These are phyloP conservation scores for Dipteronia dyeriana DNA, from an alignment of 345 rosid genomes.

Conservation along the genomic window DNA sequence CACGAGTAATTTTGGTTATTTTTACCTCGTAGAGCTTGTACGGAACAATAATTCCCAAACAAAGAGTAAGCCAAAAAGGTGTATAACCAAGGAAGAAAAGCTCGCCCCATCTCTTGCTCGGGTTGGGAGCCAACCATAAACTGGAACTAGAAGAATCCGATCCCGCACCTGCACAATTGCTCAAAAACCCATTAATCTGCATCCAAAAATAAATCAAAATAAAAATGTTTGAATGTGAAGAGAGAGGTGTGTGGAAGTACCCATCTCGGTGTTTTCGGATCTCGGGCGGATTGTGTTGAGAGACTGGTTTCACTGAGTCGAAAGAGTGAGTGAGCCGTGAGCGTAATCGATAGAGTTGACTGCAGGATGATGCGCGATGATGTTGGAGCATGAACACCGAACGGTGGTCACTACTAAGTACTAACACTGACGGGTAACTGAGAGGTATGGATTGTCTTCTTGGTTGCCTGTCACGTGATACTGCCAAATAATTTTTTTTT, in stretches of 20 bases:
- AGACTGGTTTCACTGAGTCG: not conserved
- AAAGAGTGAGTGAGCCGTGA: not conserved
- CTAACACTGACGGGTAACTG: too few species aligned
- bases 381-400: too few species aligned
- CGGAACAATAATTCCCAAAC: conserved; percentile 81
- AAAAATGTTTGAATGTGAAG: not conserved
- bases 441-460: too few species aligned
- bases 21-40: conserved; percentile 89
- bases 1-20: too few species aligned
- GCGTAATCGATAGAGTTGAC: too few species aligned
- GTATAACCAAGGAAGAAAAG: conserved; percentile 89
- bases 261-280: not conserved
- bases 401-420: too few species aligned
- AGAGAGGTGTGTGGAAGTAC: not conserved
- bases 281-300: not conserved
- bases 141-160: conserved; percentile 34
- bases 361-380: too few species aligned
- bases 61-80: conserved; percentile 95
- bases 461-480: too few species aligned
- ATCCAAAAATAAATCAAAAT: not conserved
- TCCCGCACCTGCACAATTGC: conserved; percentile 22
- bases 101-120: conserved; percentile 97
- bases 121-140: conserved; percentile 77
- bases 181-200: not conserved
- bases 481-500: too few species aligned